These are phyloP conservation scores for Colletotrichum eleusines DNA, from an alignment of 2,329 filamentous ascomycete species.

Conservation along the genomic window DNA sequence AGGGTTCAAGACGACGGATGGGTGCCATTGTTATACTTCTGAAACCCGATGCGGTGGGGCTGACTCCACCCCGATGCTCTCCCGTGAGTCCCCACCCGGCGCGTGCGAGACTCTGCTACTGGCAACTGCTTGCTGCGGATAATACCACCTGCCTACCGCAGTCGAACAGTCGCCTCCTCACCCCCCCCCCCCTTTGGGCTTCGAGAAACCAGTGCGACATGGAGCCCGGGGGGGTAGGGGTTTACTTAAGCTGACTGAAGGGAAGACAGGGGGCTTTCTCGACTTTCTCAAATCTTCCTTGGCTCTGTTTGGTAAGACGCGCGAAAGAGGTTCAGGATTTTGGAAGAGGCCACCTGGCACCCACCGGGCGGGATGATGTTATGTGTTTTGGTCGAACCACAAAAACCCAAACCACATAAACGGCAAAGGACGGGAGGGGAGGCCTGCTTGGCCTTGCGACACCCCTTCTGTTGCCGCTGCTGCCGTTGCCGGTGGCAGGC, in stretches of 20 bases:
- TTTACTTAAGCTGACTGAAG: too few species aligned
- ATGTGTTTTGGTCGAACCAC: not conserved
- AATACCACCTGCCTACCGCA: conserved; percentile 39
- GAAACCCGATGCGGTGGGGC: conserved; percentile 30
- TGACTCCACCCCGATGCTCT: conserved; percentile 22
- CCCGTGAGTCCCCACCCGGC: conserved; percentile 16
- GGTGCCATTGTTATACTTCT: conserved; percentile 33
- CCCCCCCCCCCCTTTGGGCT: conserved; percentile 22
- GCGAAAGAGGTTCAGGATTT: not conserved
- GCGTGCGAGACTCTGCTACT: not conserved
- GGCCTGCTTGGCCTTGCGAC: not conserved
- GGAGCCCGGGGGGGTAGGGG: not conserved
- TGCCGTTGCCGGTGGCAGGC: not conserved
- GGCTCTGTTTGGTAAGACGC: not conserved
- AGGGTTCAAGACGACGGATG: conserved; percentile 25
- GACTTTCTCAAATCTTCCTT: not conserved
- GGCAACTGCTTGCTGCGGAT: conserved; percentile 3
- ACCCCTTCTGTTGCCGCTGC: not conserved
- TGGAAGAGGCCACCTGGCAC: not conserved
- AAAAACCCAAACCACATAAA: not conserved
- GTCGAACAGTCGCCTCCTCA: conserved; percentile 22
- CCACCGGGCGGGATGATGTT: not conserved
- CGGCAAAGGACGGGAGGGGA: not conserved
- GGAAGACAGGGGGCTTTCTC: too few species aligned
- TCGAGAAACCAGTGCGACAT: not conserved